phyloP scores from a whole-genome alignment of 495 filamentous ascomycete genomes.

The Hypoxylon perforatum region DNA sequence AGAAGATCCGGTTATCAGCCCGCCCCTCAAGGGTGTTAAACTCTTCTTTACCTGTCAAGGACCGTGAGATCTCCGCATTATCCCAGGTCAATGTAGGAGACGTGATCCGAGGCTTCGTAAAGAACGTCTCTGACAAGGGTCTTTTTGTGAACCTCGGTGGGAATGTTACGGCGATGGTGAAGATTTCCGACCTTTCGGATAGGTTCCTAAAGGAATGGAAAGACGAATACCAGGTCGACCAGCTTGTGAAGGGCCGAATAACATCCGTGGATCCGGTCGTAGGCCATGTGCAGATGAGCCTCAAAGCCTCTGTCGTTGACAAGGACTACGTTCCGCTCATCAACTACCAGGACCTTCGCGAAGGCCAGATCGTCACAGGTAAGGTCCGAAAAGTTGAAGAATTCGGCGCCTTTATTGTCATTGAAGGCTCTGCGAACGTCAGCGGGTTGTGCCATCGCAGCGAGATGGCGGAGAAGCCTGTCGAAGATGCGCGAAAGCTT shows the following conservation, averaged over 20 bases:
- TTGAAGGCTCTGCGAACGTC: conserved; percentile 85
- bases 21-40: conserved; percentile 88
- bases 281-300: conserved; percentile 82
- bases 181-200: conserved; percentile 89
- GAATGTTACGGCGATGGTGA: conserved; percentile 81
- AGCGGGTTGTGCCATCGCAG: conserved; percentile 92
- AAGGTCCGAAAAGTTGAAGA: conserved; percentile 93
- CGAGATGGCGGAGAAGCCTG: conserved; percentile 84
- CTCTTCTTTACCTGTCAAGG: conserved; percentile 83
- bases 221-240: conserved; percentile 81
- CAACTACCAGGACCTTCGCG: conserved; percentile 76
- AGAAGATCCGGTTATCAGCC: conserved; percentile 82
- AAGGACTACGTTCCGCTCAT: conserved; percentile 77
- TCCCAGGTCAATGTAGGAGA: conserved; percentile 81
- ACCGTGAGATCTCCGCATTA: conserved; percentile 76
- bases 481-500: conserved; percentile 82
- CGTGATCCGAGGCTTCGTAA: conserved; percentile 87
- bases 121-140: conserved; percentile 84
- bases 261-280: conserved; percentile 70
- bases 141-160: conserved; percentile 84
- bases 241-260: conserved; percentile 89
- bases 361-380: conserved; percentile 84
- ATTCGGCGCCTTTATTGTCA: conserved; percentile 91
- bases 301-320: conserved; percentile 86
- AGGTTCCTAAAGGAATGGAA: conserved; percentile 96